Base-by-base conservation (phyloP, 2,329 filamentous ascomycete species). In the Fusarium ramigenum region DNA sequence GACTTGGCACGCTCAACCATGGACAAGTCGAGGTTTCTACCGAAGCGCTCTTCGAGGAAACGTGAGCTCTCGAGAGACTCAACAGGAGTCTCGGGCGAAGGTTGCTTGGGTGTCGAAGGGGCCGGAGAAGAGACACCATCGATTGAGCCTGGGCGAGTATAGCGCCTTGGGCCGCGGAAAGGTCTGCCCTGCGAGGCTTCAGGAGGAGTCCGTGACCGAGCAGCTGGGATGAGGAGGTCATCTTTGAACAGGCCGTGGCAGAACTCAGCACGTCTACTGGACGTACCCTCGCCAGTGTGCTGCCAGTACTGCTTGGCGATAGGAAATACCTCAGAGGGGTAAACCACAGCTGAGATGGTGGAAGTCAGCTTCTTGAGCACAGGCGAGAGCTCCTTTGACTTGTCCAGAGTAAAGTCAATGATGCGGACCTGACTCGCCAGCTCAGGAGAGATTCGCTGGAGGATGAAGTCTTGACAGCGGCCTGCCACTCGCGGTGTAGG, bases 221-320 rank as follows among this genome's bases (percentile, higher is more conserved):
- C 71, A 21, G 80, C 75, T 4, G 79, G 80, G 12, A 83, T 79
- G 23, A 90, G 84, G 46, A 93, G 85, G 1, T 91, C 91, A 70
- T 96, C 91, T 42, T 88, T 88, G 72, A 97, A 89, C 4, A 96
- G 87, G 46, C 88, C 86, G 68, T 95, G 90, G 79, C 93, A 97
- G 81, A 97, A 98, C 80, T 98, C 96, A 39, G 94, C 95, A 44
- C 95, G 90, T 56, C 96, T 91, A 80, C 95, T 98, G 2, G 95
- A 98, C 19, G 97, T 87, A 21, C 96, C 96, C 70, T 97, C 95
- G 25, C 96, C 96, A 2, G 93, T 93, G 81, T 99, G 96, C 81
- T 98, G 96, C 96, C 96, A 99, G 78, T 97, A 98, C 78, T 95
- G 90, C 82, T 98, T 98, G n/a, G 94, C 93, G 66, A 93, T 82